Base-by-base conservation (phyloP, 352 stramenopile genomes). In the Blastocystis sp. region DNA sequence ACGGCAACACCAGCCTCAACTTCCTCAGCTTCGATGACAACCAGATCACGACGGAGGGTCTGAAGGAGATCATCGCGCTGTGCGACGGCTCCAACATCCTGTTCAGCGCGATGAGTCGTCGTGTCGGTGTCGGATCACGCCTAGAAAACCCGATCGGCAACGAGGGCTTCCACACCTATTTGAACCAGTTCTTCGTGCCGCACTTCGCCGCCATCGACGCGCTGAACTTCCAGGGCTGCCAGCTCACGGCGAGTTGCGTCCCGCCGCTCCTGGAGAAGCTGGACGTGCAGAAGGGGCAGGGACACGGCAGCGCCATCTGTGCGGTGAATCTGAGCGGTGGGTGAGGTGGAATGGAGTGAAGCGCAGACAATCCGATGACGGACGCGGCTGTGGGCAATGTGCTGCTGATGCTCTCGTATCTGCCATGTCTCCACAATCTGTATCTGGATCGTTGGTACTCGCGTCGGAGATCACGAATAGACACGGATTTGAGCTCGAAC, bases 291-390 rank as follows among this genome's bases (percentile, higher is more conserved):
- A 26, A 26, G 6, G 19, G 26, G 63, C 21, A 41, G 35, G 51
- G 74, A 67, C 45, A 55, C 9, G 26, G 31, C 21, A 51, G 60
- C 35, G 21, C 55, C 4, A 63, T 85, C 24, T 31, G 37, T 19
- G 60, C 55, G 9, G 2, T 85, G 3, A 85, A 85, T 50, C 74
- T 85, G 55, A 85, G 74, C 61, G 74, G 74, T 85, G 31, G n/a
- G 10, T 1, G 3, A 3, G n/a, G 0, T 13, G 0, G 1, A 24
- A 1, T 33, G 2, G 4, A 51, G 33, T 67, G 41, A 67, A 19
- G 10, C 24, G 31, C 66, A 85, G 74, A 85, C 13, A 85, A 85
- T 63, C 41, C 24, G 31, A 37, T 85, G n/a, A 59, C 51, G 26
- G 74, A 85, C 70, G 24, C 13, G 24, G 29, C 26, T 35, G 26